Evolutionary conservation across 2,329 filamentous ascomycete genomes (phyloP).

Genomic region (Epichloe sibirici): DNA sequence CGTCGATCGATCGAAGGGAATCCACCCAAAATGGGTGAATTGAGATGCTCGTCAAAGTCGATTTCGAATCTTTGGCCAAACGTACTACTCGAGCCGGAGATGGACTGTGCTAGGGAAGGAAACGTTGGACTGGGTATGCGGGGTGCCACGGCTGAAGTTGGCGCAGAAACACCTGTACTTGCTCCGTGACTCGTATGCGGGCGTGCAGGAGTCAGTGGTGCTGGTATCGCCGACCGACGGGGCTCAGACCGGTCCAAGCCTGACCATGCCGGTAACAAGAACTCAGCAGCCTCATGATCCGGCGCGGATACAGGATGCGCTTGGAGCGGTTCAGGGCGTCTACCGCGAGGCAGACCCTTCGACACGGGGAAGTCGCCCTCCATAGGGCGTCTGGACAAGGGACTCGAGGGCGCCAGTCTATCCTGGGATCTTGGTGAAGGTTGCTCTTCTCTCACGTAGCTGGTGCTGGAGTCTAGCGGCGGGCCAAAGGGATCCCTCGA

Average conservation of each 20-base stretch:
- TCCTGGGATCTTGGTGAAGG: conserved; percentile 6
- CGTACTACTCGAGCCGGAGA: conserved; percentile 20
- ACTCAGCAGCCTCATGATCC: neutral
- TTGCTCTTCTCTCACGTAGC: conserved; percentile 5
- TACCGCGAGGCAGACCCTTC: conserved; percentile 24
- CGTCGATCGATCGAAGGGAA: conserved; percentile 5
- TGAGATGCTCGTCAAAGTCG: conserved; percentile 6
- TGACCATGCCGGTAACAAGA: conserved; percentile 5
- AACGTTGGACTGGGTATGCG: conserved; percentile 26
- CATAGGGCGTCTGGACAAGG: conserved; percentile 15
- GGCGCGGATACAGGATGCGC: neutral
- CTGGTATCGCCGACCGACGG: conserved; percentile 22
- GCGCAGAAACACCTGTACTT: conserved; percentile 12
- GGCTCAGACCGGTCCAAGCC: conserved; percentile 16
- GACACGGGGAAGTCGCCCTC: conserved; percentile 22
- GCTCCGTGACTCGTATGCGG: conserved; percentile 1
- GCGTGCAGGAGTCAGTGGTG: conserved; percentile 20
- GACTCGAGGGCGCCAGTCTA: conserved; percentile 12
- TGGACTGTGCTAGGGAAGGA: conserved; percentile 21
- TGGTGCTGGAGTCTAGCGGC: conserved; percentile 5
- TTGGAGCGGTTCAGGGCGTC: conserved; percentile 12
- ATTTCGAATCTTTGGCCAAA: conserved; percentile 21
- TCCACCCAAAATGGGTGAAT: neutral
- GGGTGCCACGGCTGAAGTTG: conserved; percentile 18
- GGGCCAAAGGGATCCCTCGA: conserved; percentile 14